A percentile compares a stretch with the other conserved stretches of the same genome.
Evolutionary conservation across 2,329 filamentous ascomycete species (phyloP).

Genomic region (Hymenotorrendiella dingleyae): DNA sequence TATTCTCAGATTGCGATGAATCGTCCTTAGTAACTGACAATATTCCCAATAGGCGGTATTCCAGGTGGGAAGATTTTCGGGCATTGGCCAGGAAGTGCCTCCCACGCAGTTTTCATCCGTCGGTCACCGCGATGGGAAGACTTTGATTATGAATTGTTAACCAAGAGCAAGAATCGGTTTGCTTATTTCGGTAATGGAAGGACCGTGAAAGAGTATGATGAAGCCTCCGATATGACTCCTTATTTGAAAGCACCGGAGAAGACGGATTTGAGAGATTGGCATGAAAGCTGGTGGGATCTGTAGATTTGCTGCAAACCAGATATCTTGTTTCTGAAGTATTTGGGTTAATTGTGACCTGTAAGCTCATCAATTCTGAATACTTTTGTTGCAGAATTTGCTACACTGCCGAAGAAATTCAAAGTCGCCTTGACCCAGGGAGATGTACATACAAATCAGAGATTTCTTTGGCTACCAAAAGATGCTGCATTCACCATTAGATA

Average conservation of each 20-base stretch:
- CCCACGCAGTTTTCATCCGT: conserved; percentile 53
- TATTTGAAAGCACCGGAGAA: neutral
- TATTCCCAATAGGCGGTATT: conserved; percentile 31
- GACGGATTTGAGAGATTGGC: conserved; percentile 1
- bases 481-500: no score
- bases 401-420: no score
- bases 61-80: conserved; percentile 60
- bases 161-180: conserved; percentile 35
- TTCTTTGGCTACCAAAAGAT: no score
- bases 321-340: no score
- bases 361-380: no score
- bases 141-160: conserved; percentile 44
- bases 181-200: conserved; percentile 62
- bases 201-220: conserved; percentile 49
- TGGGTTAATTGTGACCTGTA: no score
- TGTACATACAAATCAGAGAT: no score
- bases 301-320: neutral
- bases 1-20: no score
- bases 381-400: no score
- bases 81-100: conserved; percentile 61
- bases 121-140: conserved; percentile 50
- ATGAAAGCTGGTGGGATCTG: conserved; percentile 4
- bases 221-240: conserved; percentile 17
- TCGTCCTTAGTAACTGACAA: neutral
- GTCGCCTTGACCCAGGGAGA: no score